Evolutionary conservation across 2,329 filamentous ascomycete species (phyloP).

Genomic region (Phialophora chinensis): DNA sequence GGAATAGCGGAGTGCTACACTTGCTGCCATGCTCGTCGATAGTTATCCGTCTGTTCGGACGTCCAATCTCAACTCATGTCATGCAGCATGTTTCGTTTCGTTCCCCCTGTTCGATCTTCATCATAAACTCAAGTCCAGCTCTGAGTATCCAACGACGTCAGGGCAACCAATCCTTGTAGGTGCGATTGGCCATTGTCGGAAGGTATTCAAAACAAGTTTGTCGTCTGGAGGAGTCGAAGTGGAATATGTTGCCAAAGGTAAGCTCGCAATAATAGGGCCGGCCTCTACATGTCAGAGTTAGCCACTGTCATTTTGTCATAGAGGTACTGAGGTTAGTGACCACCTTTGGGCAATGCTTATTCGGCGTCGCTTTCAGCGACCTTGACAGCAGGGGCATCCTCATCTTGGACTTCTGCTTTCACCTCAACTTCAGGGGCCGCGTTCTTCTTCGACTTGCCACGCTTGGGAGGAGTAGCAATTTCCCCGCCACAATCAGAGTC

Average conservation of each 20-base stretch:
- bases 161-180: background rate
- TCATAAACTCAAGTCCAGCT: background rate
- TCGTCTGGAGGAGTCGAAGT: background rate
- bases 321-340: background rate
- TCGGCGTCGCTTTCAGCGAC: background rate
- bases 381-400: background rate
- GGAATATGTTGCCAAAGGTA: background rate
- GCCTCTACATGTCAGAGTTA: background rate
- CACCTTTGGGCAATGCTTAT: background rate
- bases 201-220: background rate
- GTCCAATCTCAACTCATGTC: background rate
- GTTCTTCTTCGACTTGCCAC: conserved; percentile 18
- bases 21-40: background rate
- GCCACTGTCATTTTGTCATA: background rate
- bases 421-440: conserved; percentile 4
- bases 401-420: conserved; percentile 13
- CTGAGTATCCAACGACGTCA: background rate
- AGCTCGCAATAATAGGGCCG: background rate
- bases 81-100: background rate
- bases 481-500: conserved; percentile 17
- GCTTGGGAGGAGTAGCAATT: conserved; percentile 11
- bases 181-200: background rate
- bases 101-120: background rate
- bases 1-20: background rate
- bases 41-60: background rate